A percentile compares a stretch with the other conserved stretches of the same genome.
phyloP scores from a whole-genome alignment of 345 rosid species.

The Aegle marmelos region DNA sequence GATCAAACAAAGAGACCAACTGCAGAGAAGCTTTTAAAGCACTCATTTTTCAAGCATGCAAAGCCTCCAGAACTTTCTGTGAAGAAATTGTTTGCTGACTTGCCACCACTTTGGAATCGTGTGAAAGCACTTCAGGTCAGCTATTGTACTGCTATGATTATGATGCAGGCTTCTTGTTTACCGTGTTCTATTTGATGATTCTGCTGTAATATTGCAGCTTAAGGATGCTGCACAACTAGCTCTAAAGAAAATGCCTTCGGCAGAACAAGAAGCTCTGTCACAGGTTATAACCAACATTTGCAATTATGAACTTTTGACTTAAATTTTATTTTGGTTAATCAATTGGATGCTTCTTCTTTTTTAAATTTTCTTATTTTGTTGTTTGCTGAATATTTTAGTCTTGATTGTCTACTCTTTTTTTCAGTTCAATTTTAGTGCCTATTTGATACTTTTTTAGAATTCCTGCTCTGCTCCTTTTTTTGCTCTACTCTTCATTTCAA shows the following conservation, averaged over 20 bases:
- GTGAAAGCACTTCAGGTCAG: conserved; percentile 94
- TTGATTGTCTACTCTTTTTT: too few relatives aligned
- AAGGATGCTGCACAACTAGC: conserved; percentile 97
- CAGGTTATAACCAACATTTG: conserved; percentile 47
- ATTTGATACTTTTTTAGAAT: too few relatives aligned
- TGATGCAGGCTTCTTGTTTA: conserved; percentile 20
- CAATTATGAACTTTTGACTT: neutral
- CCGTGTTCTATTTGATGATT: conserved; percentile 9
- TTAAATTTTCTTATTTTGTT: too few relatives aligned
- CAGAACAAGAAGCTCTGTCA: conserved; percentile 93
- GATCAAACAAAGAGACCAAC: conserved; percentile 98
- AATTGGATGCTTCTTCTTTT: neutral
- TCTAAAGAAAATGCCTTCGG: conserved; percentile 88
- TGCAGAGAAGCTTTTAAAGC: conserved; percentile 89
- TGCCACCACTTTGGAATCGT: conserved; percentile 91
- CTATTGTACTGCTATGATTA: conserved; percentile 6
- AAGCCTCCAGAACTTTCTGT: conserved; percentile 90
- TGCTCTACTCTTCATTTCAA: too few relatives aligned
- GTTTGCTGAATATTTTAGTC: too few relatives aligned
- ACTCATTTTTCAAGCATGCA: conserved; percentile 84
- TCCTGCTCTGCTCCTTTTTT: too few relatives aligned
- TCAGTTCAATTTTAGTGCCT: too few relatives aligned
- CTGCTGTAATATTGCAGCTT: conserved; percentile 49
- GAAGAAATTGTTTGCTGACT: conserved; percentile 66
- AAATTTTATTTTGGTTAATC: neutral